Conservation (phyloP, 2,329 filamentous ascomycete species). For the Colletotrichum lentis region DNA sequence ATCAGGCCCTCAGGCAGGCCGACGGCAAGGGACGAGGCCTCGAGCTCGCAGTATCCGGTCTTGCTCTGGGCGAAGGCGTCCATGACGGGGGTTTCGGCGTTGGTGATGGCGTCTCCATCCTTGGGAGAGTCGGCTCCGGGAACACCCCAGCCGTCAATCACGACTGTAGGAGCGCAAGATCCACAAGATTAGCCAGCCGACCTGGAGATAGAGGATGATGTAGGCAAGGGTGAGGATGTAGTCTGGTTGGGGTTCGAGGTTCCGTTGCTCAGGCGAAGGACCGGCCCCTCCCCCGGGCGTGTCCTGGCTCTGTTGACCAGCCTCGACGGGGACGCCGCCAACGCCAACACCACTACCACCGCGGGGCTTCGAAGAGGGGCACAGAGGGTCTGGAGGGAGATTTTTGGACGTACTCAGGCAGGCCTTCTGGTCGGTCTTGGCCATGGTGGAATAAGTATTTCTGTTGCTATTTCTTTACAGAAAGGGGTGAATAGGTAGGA, state of each 20-base stretch:
- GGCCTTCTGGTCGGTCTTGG: constrained; percentile 66
- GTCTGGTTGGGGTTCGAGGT: constrained; percentile 37
- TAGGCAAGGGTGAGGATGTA: constrained; percentile 47
- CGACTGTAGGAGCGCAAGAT: constrained; percentile 71
- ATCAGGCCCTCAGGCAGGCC: constrained; percentile 96
- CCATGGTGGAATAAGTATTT: constrained; percentile 50
- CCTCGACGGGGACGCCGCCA: constrained; percentile 12
- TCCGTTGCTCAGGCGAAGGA: constrained; percentile 34
- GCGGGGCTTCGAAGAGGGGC: constrained; percentile 35
- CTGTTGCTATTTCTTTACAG: constrained; percentile 26
- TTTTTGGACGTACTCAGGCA: constrained; percentile 65
- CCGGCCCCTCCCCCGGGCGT: constrained; percentile 3
- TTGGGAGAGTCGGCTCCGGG: constrained; percentile 81
- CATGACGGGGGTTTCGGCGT: constrained; percentile 93
- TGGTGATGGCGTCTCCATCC: constrained; percentile 93
- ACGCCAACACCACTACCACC: constrained; percentile 16
- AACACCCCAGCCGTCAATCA: constrained; percentile 99
- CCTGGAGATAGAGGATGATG: constrained; percentile 63
- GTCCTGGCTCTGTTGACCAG: constrained; percentile 14
- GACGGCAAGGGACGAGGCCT: constrained; percentile 94
- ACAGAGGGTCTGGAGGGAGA: constrained; percentile 46
- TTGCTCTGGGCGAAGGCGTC: constrained; percentile 84
- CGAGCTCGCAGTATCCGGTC: constrained; percentile 89
- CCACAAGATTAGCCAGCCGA: constrained; percentile 67
- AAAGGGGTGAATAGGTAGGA: constrained; percentile 1